Conservation (phyloP, 1,284 basidiomycete species). For the Volvariella volvacea region DNA sequence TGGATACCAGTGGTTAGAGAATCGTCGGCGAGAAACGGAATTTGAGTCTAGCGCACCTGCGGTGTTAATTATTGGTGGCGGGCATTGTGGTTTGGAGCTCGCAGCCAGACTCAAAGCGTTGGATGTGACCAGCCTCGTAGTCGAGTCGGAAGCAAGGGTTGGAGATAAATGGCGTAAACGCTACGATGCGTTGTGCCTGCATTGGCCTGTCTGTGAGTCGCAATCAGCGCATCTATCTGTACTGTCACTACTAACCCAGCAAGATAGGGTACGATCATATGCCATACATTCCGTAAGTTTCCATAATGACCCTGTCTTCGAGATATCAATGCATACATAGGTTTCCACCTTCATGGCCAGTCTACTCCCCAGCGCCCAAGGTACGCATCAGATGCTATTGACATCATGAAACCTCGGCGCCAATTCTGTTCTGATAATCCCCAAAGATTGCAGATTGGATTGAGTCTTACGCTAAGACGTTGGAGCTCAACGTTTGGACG, state of each 20-base stretch:
- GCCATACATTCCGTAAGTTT: conserved; percentile 48
- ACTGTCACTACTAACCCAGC: not conserved
- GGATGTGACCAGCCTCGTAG: conserved; percentile 45
- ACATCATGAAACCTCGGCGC: too few relatives aligned
- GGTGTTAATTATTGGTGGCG: conserved; percentile 59
- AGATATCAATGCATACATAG: conserved; percentile 18
- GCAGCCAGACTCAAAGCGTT: conserved; percentile 57
- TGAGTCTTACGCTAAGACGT: conserved; percentile 54
- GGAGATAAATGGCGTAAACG: conserved; percentile 59
- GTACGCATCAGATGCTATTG: conserved; percentile 20
- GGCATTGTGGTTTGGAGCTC: conserved; percentile 58
- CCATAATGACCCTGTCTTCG: conserved; percentile 2
- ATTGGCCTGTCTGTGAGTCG: conserved; percentile 60
- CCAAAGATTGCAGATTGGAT: conserved; percentile 63
- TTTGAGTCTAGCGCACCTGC: conserved; percentile 29
- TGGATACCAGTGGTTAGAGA: conserved; percentile 20
- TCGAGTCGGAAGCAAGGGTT: conserved; percentile 50
- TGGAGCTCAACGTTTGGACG: conserved; percentile 66
- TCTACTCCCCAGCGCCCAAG: conserved; percentile 51
- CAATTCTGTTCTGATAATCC: not conserved
- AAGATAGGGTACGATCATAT: conserved; percentile 48
- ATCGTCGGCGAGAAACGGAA: conserved; percentile 20
- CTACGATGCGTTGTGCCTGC: conserved; percentile 57
- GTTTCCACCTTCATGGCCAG: conserved; percentile 57
- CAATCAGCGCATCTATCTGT: not conserved